Conservation (phyloP, 2,329 filamentous ascomycete genomes). For the Cladosporium sphaerospermum region DNA sequence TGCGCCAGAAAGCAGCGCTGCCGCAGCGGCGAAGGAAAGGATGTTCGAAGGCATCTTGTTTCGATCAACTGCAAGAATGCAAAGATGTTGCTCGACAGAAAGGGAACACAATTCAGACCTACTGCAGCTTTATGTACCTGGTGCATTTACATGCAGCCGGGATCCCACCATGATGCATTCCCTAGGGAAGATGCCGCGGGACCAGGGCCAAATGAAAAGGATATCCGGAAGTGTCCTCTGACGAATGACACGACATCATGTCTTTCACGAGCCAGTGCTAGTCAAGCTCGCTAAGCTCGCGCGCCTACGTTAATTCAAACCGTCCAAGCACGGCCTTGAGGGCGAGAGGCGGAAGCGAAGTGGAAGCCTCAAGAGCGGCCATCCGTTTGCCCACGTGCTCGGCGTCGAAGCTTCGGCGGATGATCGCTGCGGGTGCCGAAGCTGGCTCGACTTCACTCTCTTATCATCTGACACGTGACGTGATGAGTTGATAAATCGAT, state of each 20-base stretch:
- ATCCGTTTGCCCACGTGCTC: slow-evolving; percentile 4
- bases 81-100: background rate
- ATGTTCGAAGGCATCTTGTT: background rate
- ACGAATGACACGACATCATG: too few species aligned
- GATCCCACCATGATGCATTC: too few species aligned
- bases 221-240: too few species aligned
- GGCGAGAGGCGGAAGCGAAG: background rate
- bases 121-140: too few species aligned
- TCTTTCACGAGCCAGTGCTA: background rate
- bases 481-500: too few species aligned
- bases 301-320: background rate
- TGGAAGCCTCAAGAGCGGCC: background rate
- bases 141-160: too few species aligned
- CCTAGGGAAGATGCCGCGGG: too few species aligned
- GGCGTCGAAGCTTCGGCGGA: background rate
- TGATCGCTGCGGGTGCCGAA: background rate
- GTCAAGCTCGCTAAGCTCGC: slow-evolving; percentile 7
- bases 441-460: background rate
- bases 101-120: background rate
- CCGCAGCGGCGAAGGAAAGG: background rate
- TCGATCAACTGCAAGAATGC: background rate
- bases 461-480: background rate
- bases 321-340: background rate
- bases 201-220: too few species aligned
- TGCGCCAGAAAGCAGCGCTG: background rate